Conservation (phyloP, 306 rosid species). For the Ziziphus jujuba region DNA sequence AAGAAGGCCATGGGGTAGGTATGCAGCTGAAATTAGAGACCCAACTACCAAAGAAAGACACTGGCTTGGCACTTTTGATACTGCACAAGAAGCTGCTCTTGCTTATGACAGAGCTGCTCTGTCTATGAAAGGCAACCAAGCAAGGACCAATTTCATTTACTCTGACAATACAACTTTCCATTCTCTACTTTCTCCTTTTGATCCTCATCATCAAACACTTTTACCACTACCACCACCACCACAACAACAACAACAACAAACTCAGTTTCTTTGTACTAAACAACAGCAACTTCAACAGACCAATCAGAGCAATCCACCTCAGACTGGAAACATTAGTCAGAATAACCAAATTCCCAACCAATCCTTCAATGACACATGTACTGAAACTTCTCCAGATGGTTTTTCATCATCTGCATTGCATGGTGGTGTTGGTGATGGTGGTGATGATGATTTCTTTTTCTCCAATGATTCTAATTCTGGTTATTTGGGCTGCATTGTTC, state of each 20-base stretch:
- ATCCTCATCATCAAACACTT: conserved; percentile 55
- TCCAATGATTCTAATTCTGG: conserved; percentile 71
- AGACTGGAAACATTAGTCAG: conserved; percentile 14
- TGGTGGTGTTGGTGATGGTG: conserved; percentile 27
- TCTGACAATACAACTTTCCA: conserved; percentile 66
- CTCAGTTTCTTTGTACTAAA: conserved; percentile 34
- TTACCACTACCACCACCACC: conserved; percentile 45
- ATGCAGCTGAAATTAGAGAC: conserved; percentile 98
- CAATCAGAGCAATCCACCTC: conserved; percentile 43
- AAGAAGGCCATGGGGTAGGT: conserved; percentile 94
- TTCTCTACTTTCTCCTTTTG: conserved; percentile 57
- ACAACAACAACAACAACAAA: neutral
- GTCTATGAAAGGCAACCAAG: conserved; percentile 95
- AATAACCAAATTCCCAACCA: conserved; percentile 17
- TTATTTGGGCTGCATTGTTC: conserved; percentile 91
- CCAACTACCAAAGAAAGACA: conserved; percentile 96
- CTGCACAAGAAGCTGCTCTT: conserved; percentile 99
- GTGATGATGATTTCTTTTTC: conserved; percentile 54
- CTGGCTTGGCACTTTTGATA: conserved; percentile 99
- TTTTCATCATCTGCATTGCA: conserved; percentile 18
- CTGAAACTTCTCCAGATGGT: conserved; percentile 28
- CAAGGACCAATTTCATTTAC: conserved; percentile 92
- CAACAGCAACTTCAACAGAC: conserved; percentile 24
- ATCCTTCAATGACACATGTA: conserved; percentile 21
- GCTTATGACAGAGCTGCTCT: conserved; percentile 99